Conservation (phyloP, 2,329 filamentous ascomycete genomes). For the Penicillium sp. region DNA sequence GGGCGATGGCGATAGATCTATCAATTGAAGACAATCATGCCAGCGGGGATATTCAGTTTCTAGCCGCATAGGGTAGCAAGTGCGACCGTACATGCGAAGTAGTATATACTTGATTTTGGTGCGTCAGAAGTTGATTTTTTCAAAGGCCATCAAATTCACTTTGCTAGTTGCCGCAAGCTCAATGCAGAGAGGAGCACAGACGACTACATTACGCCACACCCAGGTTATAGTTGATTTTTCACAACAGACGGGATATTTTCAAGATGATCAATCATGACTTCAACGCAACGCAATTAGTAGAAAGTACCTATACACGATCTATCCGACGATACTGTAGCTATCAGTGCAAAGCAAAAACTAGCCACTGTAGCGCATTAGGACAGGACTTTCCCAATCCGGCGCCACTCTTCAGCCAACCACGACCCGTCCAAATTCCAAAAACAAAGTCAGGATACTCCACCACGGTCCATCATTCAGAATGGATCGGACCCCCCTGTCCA, state of each 20-base stretch:
- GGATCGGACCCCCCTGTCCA: not conserved
- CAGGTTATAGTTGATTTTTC: not conserved
- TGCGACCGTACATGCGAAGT: not conserved
- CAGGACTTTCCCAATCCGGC: constrained; percentile 9
- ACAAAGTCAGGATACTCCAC: not conserved
- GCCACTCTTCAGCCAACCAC: constrained; percentile 7
- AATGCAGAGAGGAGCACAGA: not conserved
- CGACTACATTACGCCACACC: not conserved
- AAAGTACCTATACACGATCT: not conserved
- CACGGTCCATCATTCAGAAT: not conserved
- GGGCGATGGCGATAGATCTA: not conserved
- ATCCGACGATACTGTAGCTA: not conserved
- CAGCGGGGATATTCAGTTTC: not conserved
- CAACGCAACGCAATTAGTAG: not conserved
- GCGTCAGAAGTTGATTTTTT: not conserved
- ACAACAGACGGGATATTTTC: not conserved
- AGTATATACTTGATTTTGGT: not conserved
- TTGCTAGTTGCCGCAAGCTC: not conserved
- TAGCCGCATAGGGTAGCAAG: not conserved
- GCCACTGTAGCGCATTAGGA: not conserved
- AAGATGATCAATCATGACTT: not conserved
- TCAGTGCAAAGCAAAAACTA: not conserved
- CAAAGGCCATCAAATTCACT: not conserved
- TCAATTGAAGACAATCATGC: not conserved
- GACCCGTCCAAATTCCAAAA: not conserved